Conservation (phyloP, 352 stramenopile genomes). For the Globisporangium perplexum region DNA sequence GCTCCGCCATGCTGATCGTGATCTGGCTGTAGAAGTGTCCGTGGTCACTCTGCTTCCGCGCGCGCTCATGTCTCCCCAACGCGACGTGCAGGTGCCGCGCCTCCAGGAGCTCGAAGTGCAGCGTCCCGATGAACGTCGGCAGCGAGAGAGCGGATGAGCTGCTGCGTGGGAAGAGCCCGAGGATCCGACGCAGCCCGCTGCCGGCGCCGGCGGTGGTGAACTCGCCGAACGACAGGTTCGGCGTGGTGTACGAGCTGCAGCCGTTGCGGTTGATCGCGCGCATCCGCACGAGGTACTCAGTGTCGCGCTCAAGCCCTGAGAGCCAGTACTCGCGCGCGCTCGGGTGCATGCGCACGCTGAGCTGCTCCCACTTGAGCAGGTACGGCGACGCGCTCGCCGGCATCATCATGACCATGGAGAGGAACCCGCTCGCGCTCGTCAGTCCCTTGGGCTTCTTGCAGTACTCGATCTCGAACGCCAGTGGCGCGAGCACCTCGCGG, state of each 20-base stretch:
- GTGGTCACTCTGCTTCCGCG: conserved; percentile 6
- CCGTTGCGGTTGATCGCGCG: conserved; percentile 56
- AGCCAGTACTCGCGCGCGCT: conserved; percentile 55
- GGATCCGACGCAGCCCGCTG: conserved; percentile 2
- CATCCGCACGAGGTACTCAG: conserved; percentile 60
- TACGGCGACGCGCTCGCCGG: conserved; percentile 15
- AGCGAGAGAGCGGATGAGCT: background rate
- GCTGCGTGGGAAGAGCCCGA: conserved; percentile 11
- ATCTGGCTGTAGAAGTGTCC: conserved; percentile 21
- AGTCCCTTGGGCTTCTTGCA: conserved; percentile 51
- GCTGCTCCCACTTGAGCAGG: conserved; percentile 46
- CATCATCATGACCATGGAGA: conserved; percentile 52
- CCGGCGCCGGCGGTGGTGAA: conserved; percentile 27
- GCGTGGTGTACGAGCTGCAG: conserved; percentile 47
- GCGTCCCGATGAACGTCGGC: conserved; percentile 49
- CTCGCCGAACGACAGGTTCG: conserved; percentile 27
- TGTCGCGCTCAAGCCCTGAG: conserved; percentile 38
- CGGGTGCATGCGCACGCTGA: conserved; percentile 42
- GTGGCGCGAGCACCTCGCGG: conserved; percentile 29
- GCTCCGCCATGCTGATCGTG: conserved; percentile 19
- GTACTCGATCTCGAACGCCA: conserved; percentile 53
- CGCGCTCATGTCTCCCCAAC: background rate
- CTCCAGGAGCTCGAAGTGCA: conserved; percentile 58
- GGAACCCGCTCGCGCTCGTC: conserved; percentile 32
- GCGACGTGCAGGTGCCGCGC: conserved; percentile 22